Conservation (phyloP, 2,329 filamentous ascomycete species). For the Pyricularia pennisetigena region DNA sequence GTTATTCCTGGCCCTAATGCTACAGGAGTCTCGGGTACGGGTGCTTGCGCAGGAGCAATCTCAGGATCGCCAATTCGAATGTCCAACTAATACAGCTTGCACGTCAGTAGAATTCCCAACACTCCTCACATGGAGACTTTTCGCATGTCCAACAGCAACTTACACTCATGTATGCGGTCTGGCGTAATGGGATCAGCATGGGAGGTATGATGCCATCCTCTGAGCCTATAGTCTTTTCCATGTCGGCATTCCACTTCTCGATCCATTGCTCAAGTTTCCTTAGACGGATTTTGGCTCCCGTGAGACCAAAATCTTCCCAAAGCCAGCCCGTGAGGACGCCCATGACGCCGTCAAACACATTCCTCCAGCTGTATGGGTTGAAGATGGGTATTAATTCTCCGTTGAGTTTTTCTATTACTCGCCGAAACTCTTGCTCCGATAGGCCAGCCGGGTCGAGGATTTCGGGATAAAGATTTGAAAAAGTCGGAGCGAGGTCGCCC, state of each 20-base stretch:
- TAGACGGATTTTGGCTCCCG: constrained; percentile 63
- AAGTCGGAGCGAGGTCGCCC: constrained; percentile 85
- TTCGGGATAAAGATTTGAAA: constrained; percentile 92
- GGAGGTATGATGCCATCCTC: constrained; percentile 10
- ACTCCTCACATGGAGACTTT: background rate
- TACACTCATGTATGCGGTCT: constrained; percentile 16
- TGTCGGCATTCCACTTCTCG: constrained; percentile 73
- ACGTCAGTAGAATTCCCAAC: background rate
- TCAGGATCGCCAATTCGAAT: constrained; percentile 16
- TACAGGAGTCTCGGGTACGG: constrained; percentile 10
- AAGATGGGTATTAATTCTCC: constrained; percentile 66
- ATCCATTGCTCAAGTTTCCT: constrained; percentile 69
- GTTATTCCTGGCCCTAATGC: background rate
- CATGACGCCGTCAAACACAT: constrained; percentile 69
- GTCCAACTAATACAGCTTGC: constrained; percentile 10
- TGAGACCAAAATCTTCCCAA: constrained; percentile 83
- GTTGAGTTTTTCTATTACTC: constrained; percentile 75
- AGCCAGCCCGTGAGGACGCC: constrained; percentile 84
- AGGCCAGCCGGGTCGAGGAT: constrained; percentile 80
- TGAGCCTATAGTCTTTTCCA: constrained; percentile 28
- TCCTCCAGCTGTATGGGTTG: constrained; percentile 65
- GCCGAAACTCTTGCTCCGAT: constrained; percentile 76
- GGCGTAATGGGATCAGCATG: constrained; percentile 14
- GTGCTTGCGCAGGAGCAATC: constrained; percentile 10
- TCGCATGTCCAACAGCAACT: background rate